Base-by-base conservation (phyloP, 768 basidiomycete genomes). In the Lactifluus piperatus region DNA sequence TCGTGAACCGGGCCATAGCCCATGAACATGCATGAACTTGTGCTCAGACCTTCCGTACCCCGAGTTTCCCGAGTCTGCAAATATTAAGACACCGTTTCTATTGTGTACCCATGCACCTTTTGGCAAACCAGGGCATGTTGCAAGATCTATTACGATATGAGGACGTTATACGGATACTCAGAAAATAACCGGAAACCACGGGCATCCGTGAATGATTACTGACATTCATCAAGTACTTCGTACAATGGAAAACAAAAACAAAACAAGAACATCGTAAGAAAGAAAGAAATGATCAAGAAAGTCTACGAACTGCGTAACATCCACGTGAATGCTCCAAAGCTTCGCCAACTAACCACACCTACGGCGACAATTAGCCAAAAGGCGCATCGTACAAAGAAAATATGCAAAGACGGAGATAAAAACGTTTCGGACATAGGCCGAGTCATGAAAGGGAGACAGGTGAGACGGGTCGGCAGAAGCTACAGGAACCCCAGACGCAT, bases 401-500 rank as follows among this genome's bases (percentile, higher is more conserved):
- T 44, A 50, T 32, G 16, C 34, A 43, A 58, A 61, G 56, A 56
- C 32, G 43, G 41, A 41, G 13, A 32, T 6, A 50, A 46, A 56
- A 26, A 46, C 43, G 51, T 56, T 34, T 51, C 54, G 41, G 32
- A 53, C 54, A 46, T 36, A 34, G 20, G 20, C 7, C 59, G 46
- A 36, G 44, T 56, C 60, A 51, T 61, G 50, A 61, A 49, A 47
- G 30, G 27, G 14, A 56, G 5, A 20, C 3, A 36, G 41, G 24
- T 39, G 32, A 29, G 36, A 46, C 27, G 51, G 36, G 60, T 56
- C 51, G 45, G 43, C 50, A 61, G 44, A 46, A 56, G 60, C 60
- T 61, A 61, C 60, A 56, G 22, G 36, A 56, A 56, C 60, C 47
- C 59, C 47, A 45, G 50, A 52, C 54, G 29, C 60, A 52, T 61